Conservation (phyloP, 2,329 filamentous ascomycete genomes). For the Colletotrichum cordylinicola region DNA sequence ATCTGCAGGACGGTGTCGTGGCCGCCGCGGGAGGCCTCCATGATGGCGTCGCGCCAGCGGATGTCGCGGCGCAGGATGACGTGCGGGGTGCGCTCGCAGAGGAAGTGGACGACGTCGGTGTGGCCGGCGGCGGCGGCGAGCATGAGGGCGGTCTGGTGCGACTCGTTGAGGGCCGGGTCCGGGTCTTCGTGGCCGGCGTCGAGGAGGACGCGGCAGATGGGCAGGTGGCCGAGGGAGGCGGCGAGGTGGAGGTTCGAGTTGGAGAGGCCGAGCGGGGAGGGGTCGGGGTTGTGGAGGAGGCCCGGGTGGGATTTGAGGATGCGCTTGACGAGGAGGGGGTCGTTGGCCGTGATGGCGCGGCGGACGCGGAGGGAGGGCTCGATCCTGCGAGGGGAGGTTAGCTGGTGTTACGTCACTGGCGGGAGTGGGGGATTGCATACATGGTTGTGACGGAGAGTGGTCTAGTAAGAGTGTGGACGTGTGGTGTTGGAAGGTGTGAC, state of each 20-base stretch:
- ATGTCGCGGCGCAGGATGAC: conserved; percentile 71
- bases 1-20: conserved; percentile 71
- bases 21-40: conserved; percentile 66
- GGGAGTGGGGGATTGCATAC: not conserved
- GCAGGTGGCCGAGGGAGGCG: conserved; percentile 72
- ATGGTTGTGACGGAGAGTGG: not conserved
- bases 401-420: not conserved
- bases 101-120: conserved; percentile 74
- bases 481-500: not conserved
- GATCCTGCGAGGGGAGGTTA: conserved; percentile 60
- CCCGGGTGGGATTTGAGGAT: conserved; percentile 76
- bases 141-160: conserved; percentile 83
- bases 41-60: conserved; percentile 74
- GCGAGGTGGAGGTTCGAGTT: conserved; percentile 88
- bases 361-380: conserved; percentile 78
- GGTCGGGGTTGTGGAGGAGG: conserved; percentile 81
- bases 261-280: conserved; percentile 68
- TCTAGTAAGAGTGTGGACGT: not conserved
- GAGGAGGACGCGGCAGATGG: conserved; percentile 74
- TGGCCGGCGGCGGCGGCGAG: conserved; percentile 74
- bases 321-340: conserved; percentile 74
- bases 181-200: conserved; percentile 77
- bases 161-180: conserved; percentile 78
- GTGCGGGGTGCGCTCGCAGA: conserved; percentile 68
- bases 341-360: conserved; percentile 80